phyloP scores from a whole-genome alignment of 2,329 filamentous ascomycete genomes.

The Beauveria rudraprayagi region DNA sequence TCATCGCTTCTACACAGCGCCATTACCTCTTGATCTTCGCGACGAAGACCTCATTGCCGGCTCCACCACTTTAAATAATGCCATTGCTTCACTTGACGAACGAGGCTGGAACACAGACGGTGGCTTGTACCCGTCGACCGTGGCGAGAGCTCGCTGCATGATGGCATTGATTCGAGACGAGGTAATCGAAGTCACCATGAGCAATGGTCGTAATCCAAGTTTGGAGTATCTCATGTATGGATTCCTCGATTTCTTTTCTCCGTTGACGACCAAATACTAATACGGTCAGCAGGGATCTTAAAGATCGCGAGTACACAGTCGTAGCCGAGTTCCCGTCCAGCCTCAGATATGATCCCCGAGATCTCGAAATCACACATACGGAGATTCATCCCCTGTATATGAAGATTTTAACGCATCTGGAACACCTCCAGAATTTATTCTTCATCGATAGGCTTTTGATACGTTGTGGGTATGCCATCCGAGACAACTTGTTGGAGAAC shows the following conservation, averaged over 20 bases:
- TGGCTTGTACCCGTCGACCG: conserved; percentile 34
- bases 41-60: conserved; percentile 40
- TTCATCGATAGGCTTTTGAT: conserved; percentile 49
- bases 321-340: conserved; percentile 29
- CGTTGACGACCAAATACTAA: background rate
- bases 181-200: conserved; percentile 49
- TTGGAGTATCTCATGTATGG: conserved; percentile 18
- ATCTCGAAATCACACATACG: conserved; percentile 26
- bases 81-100: conserved; percentile 29
- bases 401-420: conserved; percentile 38
- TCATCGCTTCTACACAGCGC: conserved; percentile 45
- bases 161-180: conserved; percentile 48
- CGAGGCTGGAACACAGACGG: conserved; percentile 45
- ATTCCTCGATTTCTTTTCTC: no score
- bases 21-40: conserved; percentile 45
- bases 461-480: conserved; percentile 30
- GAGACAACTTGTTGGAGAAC: conserved; percentile 33
- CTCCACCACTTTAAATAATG: conserved; percentile 7
- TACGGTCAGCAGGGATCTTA: conserved; percentile 24
- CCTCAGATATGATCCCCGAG: conserved; percentile 30
- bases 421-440: conserved; percentile 50
- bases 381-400: conserved; percentile 29
- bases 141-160: conserved; percentile 36
- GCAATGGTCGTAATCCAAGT: conserved; percentile 16
- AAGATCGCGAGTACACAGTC: conserved; percentile 24